These are phyloP conservation scores for Pleurotus djamor DNA, from an alignment of 768 basidiomycete species.

Conservation along the genomic window DNA sequence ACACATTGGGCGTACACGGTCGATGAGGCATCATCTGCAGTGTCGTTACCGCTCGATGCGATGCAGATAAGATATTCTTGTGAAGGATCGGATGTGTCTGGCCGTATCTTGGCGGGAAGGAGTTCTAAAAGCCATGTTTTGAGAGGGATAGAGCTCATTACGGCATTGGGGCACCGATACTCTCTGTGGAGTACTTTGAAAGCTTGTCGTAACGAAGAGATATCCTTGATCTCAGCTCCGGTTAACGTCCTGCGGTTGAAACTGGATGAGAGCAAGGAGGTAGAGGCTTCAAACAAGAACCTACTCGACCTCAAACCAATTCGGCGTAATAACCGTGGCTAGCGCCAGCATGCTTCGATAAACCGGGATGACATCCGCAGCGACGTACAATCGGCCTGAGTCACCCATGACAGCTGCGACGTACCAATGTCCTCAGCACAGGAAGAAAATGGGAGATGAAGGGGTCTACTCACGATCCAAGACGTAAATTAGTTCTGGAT, in stretches of 20 bases:
- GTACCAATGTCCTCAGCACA: background rate
- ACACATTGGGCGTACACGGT: conserved; percentile 70
- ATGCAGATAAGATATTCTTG: conserved; percentile 74
- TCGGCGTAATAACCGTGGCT: conserved; percentile 95
- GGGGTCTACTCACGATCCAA: conserved; percentile 74
- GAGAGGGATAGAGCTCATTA: conserved; percentile 88
- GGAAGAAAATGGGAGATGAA: background rate
- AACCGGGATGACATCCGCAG: conserved; percentile 81
- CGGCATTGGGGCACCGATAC: conserved; percentile 80
- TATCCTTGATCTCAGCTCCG: conserved; percentile 61
- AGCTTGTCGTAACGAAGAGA: conserved; percentile 64
- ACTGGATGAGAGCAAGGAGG: conserved; percentile 13
- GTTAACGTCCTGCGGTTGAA: conserved; percentile 65
- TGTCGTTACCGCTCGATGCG: conserved; percentile 48
- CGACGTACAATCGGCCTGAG: conserved; percentile 84
- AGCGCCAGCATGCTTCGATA: conserved; percentile 78
- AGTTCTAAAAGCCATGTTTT: conserved; percentile 54
- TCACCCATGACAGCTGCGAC: conserved; percentile 90
- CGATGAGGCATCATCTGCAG: conserved; percentile 21
- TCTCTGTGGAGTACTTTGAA: conserved; percentile 73
- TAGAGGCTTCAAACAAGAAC: conserved; percentile 25
- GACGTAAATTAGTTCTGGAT: conserved; percentile 74
- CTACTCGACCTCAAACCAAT: conserved; percentile 98
- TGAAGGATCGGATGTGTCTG: conserved; percentile 13
- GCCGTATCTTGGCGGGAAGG: conserved; percentile 47